A percentile compares a stretch with the other conserved stretches of the same genome.
Conservation (phyloP, 2,329 filamentous ascomycete genomes). For the Cladosporium sp. region DNA sequence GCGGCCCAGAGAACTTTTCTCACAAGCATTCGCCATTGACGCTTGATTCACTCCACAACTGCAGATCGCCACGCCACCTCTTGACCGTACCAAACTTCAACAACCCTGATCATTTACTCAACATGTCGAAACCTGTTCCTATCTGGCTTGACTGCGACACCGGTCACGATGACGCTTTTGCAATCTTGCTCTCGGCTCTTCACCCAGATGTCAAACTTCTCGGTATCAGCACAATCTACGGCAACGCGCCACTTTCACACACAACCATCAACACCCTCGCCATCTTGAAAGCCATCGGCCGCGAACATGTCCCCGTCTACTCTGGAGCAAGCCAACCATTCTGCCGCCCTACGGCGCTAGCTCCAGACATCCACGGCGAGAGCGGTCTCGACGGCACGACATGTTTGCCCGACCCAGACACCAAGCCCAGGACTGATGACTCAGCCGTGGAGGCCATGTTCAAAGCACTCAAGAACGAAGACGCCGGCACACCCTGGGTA, state of each 20-base stretch:
- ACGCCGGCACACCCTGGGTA: conserved; percentile 70
- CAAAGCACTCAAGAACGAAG: conserved; percentile 64
- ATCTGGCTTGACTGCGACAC: conserved; percentile 67
- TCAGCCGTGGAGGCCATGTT: conserved; percentile 66
- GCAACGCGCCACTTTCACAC: conserved; percentile 80
- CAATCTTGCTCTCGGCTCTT: conserved; percentile 80
- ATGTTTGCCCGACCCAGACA: conserved; percentile 61
- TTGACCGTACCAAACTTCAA: not conserved
- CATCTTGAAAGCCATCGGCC: conserved; percentile 77
- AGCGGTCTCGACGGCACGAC: conserved; percentile 85
- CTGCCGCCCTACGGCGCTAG: conserved; percentile 68
- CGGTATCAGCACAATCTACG: conserved; percentile 88
- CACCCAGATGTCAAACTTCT: conserved; percentile 75
- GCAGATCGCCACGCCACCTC: not conserved
- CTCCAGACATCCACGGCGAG: conserved; percentile 80
- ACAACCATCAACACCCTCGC: conserved; percentile 84
- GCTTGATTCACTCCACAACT: too few species aligned
- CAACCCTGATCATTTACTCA: not conserved
- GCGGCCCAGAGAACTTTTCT: not conserved
- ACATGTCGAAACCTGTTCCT: conserved; percentile 8
- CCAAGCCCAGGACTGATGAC: conserved; percentile 40
- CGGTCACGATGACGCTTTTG: conserved; percentile 76
- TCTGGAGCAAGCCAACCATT: conserved; percentile 71
- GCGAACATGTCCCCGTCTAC: conserved; percentile 70
- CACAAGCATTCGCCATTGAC: too few species aligned